Percentiles rank a stretch among this genome's conserved stretches.
Evolutionary conservation across 73 alveolate genomes (phyloP).

Genomic region (Blepharisma japonicum): DNA sequence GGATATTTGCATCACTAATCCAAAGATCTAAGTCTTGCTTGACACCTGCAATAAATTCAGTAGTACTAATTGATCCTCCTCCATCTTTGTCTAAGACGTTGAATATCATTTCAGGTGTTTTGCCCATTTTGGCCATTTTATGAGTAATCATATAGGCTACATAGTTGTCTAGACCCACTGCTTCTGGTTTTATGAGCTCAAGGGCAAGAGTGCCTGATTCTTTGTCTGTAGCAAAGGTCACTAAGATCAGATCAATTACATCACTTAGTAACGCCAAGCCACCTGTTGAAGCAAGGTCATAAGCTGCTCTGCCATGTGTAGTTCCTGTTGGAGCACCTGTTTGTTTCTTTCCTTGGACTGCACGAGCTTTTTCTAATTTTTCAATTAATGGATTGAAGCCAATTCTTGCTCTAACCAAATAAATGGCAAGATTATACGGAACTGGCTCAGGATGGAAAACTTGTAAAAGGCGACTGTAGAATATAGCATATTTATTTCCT

Average conservation of each 20-base stretch:
- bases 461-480: not conserved
- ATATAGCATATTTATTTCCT: constrained; percentile 3
- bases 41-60: not conserved
- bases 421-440: not conserved
- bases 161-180: not conserved
- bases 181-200: not conserved
- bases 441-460: constrained; percentile 29
- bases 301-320: not conserved
- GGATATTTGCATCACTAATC: not conserved
- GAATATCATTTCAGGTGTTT: not conserved
- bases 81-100: constrained; percentile 11
- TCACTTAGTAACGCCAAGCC: not conserved
- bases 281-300: constrained; percentile 10
- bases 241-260: not conserved
- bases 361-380: not conserved
- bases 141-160: not conserved
- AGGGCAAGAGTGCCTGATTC: constrained; percentile 1
- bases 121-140: constrained; percentile 25
- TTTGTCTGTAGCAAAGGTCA: not conserved
- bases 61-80: not conserved
- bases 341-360: not conserved
- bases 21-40: constrained; percentile 4
- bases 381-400: not conserved
- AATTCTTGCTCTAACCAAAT: constrained; percentile 8
- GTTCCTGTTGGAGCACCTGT: not conserved